Conservation (phyloP, 1,284 basidiomycete genomes). For the Peniophora sp. region DNA sequence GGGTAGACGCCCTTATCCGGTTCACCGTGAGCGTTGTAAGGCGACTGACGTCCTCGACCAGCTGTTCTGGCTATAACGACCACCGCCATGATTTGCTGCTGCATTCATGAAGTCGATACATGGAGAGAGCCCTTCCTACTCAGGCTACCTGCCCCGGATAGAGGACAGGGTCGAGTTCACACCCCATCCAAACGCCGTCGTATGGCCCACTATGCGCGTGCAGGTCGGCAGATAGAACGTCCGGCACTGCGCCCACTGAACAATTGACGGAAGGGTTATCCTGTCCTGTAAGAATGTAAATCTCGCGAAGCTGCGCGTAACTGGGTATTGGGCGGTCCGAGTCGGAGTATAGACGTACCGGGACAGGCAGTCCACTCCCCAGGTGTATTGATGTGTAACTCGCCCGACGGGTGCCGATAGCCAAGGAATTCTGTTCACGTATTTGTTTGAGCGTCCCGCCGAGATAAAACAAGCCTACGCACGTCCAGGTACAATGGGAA, state of each 20-base stretch:
- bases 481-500: constrained; percentile 39
- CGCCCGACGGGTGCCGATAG: constrained; percentile 49
- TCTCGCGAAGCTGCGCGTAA: background rate
- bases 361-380: constrained; percentile 40
- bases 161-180: constrained; percentile 8
- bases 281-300: constrained; percentile 28
- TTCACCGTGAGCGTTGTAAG: too few relatives aligned
- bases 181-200: constrained; percentile 45
- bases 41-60: too few relatives aligned
- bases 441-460: too few relatives aligned
- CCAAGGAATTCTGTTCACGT: constrained; percentile 27
- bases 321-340: too few relatives aligned
- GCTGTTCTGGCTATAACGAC: background rate
- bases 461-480: too few relatives aligned
- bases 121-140: too few relatives aligned
- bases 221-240: constrained; percentile 34
- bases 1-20: background rate
- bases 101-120: too few relatives aligned
- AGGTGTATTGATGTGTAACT: constrained; percentile 46
- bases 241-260: constrained; percentile 46
- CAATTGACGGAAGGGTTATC: constrained; percentile 47
- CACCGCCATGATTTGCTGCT: too few relatives aligned
- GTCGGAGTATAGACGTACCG: constrained; percentile 20
- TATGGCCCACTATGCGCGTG: constrained; percentile 53
- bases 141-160: too few relatives aligned